Percentiles rank a stretch among this genome's conserved stretches.
phyloP scores from a whole-genome alignment of 306 rosid species.

The Mucuna pruriens region DNA sequence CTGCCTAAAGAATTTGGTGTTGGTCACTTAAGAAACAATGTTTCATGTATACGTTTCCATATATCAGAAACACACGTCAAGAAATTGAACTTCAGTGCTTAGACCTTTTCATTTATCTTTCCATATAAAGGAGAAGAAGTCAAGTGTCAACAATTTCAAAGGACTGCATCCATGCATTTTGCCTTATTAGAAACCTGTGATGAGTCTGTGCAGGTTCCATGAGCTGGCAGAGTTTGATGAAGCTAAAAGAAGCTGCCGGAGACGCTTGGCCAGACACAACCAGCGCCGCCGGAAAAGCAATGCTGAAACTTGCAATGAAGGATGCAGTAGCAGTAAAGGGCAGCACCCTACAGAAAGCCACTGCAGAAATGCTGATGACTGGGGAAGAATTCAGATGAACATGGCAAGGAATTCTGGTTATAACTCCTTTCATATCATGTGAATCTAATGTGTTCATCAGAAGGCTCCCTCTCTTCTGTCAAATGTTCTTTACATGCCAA shows the following conservation, averaged over 20 bases:
- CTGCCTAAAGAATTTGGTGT: background rate
- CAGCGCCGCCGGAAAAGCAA: constrained; percentile 77
- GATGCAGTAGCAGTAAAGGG: constrained; percentile 47
- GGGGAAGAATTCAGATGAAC: constrained; percentile 52
- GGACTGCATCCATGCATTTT: background rate
- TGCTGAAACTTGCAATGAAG: constrained; percentile 56
- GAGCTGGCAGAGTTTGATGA: constrained; percentile 86
- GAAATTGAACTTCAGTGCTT: background rate
- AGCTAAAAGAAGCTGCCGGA: constrained; percentile 88
- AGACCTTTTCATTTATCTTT: constrained; percentile 5
- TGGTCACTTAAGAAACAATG: background rate
- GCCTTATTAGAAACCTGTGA: constrained; percentile 19
- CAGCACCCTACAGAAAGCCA: constrained; percentile 48
- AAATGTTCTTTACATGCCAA: constrained; percentile 42
- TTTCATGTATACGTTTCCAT: background rate
- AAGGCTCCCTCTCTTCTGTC: constrained; percentile 90
- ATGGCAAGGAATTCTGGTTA: constrained; percentile 52
- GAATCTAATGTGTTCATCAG: constrained; percentile 27
- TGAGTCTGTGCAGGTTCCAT: constrained; percentile 70
- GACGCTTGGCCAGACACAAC: constrained; percentile 84
- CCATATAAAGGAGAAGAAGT: background rate
- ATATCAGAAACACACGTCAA: background rate
- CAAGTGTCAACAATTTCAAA: background rate
- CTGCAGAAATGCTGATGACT: constrained; percentile 47
- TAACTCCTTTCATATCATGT: constrained; percentile 64